Percentiles rank a stretch among this genome's conserved stretches.
These are phyloP conservation scores for Saccharomyces pastorianus DNA, from an alignment of 1,139 yeast species.

Conservation along the genomic window DNA sequence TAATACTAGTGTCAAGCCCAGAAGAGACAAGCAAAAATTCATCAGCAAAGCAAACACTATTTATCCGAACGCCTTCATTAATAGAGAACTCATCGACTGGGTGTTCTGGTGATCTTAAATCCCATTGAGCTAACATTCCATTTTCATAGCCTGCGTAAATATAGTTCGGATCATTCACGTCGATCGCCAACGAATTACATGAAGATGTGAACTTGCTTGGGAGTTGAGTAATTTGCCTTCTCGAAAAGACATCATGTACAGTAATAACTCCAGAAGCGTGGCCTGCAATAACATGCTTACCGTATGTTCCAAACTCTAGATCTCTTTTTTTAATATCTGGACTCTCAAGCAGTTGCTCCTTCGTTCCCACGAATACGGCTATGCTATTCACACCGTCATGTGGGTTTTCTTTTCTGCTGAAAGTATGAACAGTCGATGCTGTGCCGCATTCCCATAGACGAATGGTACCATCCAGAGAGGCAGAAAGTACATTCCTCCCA, in stretches of 20 bases:
- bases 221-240: slow-evolving; percentile 18
- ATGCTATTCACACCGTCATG: slow-evolving; percentile 33
- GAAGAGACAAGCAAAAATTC: slow-evolving; percentile 16
- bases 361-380: slow-evolving; percentile 3
- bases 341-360: neutral
- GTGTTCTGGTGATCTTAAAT: slow-evolving; percentile 21
- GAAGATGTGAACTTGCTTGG: slow-evolving; percentile 17
- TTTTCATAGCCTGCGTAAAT: slow-evolving; percentile 41
- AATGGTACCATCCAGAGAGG: slow-evolving; percentile 46
- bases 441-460: slow-evolving; percentile 63
- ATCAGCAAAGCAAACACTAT: slow-evolving; percentile 7
- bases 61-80: slow-evolving; percentile 14
- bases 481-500: slow-evolving; percentile 56
- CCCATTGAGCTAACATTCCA: slow-evolving; percentile 41
- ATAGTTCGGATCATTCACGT: slow-evolving; percentile 15
- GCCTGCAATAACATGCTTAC: slow-evolving; percentile 38
- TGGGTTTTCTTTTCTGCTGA: slow-evolving; percentile 33
- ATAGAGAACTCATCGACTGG: slow-evolving; percentile 13
- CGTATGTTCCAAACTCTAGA: slow-evolving; percentile 38
- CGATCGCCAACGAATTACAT: slow-evolving; percentile 18
- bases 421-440: slow-evolving; percentile 38
- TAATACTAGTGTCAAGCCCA: slow-evolving; percentile 18
- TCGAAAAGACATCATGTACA: slow-evolving; percentile 32
- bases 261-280: slow-evolving; percentile 43
- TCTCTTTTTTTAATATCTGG: slow-evolving; percentile 1